A percentile compares a stretch with the other conserved stretches of the same genome.
Conservation (phyloP, 2,329 filamentous ascomycete genomes). For the Colletotrichum sp. region DNA sequence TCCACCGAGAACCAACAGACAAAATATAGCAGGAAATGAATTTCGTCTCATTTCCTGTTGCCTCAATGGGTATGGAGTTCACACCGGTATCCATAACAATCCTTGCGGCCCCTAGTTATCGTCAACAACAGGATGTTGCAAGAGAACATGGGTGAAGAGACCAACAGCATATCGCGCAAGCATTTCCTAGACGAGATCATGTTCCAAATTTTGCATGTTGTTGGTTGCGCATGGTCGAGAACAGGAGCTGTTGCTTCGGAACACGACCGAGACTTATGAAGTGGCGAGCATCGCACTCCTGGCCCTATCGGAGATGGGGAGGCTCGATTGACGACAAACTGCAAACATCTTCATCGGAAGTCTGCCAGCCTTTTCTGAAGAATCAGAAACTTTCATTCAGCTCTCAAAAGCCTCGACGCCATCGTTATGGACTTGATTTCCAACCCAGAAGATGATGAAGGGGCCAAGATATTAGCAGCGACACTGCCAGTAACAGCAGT, state of each 20-base stretch:
- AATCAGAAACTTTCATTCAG: background rate
- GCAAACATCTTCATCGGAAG: background rate
- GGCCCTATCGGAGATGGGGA: no score
- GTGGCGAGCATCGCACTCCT: no score
- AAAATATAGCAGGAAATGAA: background rate
- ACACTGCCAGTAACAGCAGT: slow-evolving; percentile 40
- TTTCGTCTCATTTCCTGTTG: background rate
- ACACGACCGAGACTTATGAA: no score
- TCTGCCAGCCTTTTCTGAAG: slow-evolving; percentile 23
- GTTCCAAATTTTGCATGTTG: no score
- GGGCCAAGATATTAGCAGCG: slow-evolving; percentile 40
- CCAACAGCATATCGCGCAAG: no score
- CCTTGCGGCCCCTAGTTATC: background rate
- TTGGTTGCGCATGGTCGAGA: no score
- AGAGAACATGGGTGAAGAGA: background rate
- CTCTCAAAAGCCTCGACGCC: background rate
- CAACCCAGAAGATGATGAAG: slow-evolving; percentile 40
- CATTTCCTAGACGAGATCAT: no score
- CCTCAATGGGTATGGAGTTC: background rate
- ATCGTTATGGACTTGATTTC: slow-evolving; percentile 19
- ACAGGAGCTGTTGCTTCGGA: no score
- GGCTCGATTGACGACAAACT: background rate
- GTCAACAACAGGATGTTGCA: background rate
- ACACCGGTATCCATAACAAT: background rate
- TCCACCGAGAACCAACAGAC: background rate